Conservation (phyloP, 106 monocot genomes). For the Chionographis japonica region DNA sequence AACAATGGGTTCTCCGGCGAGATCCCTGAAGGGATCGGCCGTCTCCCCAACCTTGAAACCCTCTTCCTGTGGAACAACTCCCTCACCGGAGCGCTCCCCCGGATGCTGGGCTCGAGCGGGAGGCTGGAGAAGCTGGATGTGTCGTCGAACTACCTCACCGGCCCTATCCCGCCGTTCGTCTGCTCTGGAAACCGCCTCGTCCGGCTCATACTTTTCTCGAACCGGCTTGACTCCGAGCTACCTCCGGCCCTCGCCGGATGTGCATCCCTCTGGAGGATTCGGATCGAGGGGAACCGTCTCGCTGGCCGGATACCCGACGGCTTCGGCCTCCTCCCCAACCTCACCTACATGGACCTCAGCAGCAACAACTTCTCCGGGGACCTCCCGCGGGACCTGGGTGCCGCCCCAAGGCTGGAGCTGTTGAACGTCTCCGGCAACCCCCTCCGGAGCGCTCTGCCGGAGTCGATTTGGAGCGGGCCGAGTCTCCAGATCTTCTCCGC, state of each 20-base stretch:
- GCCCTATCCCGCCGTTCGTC: slow-evolving; percentile 52
- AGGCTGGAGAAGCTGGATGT: slow-evolving; percentile 70
- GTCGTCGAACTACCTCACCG: slow-evolving; percentile 78
- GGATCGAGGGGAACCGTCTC: slow-evolving; percentile 61
- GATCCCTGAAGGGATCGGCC: slow-evolving; percentile 58
- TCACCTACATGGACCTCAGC: slow-evolving; percentile 83
- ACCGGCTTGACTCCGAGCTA: slow-evolving; percentile 59
- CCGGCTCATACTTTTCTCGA: slow-evolving; percentile 86
- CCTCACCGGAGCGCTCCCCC: slow-evolving; percentile 62
- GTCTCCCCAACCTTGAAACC: slow-evolving; percentile 46
- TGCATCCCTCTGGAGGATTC: slow-evolving; percentile 66
- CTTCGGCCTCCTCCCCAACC: slow-evolving; percentile 69
- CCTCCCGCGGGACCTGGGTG: slow-evolving; percentile 52
- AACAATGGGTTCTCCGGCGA: slow-evolving; percentile 69
- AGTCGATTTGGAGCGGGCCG: slow-evolving; percentile 39
- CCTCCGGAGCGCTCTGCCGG: slow-evolving; percentile 36
- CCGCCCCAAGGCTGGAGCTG: slow-evolving; percentile 44
- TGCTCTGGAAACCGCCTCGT: slow-evolving; percentile 69
- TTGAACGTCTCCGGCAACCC: slow-evolving; percentile 75
- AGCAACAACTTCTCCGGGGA: slow-evolving; percentile 62
- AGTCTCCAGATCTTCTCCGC: slow-evolving; percentile 69
- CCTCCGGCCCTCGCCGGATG: slow-evolving; percentile 56
- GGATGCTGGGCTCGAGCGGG: slow-evolving; percentile 48
- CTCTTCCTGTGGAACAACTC: slow-evolving; percentile 95
- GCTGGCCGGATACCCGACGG: slow-evolving; percentile 64